Percentiles rank a stretch among this genome's conserved stretches.
Evolutionary conservation across 306 rosid genomes (phyloP).

Genomic region (Malus sylvestris): DNA sequence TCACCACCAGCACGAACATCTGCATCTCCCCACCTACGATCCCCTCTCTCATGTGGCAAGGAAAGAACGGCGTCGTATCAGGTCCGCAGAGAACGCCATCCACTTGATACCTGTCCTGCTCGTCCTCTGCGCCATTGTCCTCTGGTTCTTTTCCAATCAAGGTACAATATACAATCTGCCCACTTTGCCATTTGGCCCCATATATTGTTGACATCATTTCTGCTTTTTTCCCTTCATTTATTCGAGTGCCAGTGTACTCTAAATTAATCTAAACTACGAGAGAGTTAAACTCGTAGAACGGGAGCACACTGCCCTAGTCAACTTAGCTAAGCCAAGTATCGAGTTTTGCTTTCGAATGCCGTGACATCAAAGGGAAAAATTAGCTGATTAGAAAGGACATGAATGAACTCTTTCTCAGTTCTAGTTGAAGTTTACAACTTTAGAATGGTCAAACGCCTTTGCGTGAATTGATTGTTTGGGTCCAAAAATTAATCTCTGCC

Average conservation of each 20-base stretch:
- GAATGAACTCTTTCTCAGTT: neutral
- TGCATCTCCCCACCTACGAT: constrained; percentile 57
- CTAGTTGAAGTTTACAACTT: neutral
- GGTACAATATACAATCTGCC: constrained; percentile 7
- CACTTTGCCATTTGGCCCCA: neutral
- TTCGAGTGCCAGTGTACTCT: neutral
- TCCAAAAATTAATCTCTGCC: neutral
- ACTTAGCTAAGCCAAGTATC: no score
- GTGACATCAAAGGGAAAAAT: neutral
- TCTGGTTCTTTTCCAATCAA: constrained; percentile 78
- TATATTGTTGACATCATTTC: neutral
- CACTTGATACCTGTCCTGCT: constrained; percentile 79
- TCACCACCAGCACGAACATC: constrained; percentile 18
- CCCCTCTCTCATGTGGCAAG: constrained; percentile 68
- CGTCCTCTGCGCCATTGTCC: constrained; percentile 68
- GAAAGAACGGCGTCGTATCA: constrained; percentile 49
- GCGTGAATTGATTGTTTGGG: neutral
- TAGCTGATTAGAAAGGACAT: neutral
- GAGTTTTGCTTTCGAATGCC: neutral
- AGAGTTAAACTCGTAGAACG: no score
- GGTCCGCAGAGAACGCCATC: constrained; percentile 54
- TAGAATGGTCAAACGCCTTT: neutral
- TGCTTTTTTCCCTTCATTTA: no score
- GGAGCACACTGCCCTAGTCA: no score
- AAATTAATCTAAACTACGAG: neutral